phyloP scores from a whole-genome alignment of 305 asterid genomes.

The Solanum hybrid region DNA sequence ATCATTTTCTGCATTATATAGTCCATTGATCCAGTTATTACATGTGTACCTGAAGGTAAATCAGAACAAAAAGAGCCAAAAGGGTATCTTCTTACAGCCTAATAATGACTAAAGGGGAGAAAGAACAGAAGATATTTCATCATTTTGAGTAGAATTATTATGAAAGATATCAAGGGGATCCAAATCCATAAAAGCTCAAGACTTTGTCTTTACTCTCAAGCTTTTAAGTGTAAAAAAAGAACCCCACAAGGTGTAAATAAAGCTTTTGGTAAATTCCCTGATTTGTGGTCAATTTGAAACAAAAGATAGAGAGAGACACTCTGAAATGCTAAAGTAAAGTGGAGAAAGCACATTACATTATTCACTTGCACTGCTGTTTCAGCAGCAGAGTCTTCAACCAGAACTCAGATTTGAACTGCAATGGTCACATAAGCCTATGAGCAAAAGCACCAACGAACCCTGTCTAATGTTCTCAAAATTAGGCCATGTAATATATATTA shows the following conservation, averaged over 20 bases:
- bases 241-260: not conserved
- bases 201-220: not conserved
- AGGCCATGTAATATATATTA: not conserved
- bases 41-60: not conserved
- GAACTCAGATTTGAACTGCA: not conserved
- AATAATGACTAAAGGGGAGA: constrained; percentile 5
- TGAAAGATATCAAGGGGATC: not conserved
- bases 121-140: not conserved
- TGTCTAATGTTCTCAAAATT: not conserved
- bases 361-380: not conserved
- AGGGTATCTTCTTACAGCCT: constrained; percentile 5
- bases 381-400: not conserved
- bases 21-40: not conserved
- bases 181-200: not conserved
- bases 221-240: not conserved
- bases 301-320: not conserved
- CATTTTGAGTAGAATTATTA: not conserved
- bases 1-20: not conserved
- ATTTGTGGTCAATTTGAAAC: not conserved
- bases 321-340: not conserved
- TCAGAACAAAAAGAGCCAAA: not conserved
- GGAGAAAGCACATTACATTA: not conserved
- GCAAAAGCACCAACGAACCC: not conserved
- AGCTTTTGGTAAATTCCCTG: not conserved
- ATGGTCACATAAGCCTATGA: not conserved